Percentiles rank a stretch among this genome's conserved stretches.
Conservation (phyloP, 2,329 filamentous ascomycete genomes). For the Grosmannia huntii region DNA sequence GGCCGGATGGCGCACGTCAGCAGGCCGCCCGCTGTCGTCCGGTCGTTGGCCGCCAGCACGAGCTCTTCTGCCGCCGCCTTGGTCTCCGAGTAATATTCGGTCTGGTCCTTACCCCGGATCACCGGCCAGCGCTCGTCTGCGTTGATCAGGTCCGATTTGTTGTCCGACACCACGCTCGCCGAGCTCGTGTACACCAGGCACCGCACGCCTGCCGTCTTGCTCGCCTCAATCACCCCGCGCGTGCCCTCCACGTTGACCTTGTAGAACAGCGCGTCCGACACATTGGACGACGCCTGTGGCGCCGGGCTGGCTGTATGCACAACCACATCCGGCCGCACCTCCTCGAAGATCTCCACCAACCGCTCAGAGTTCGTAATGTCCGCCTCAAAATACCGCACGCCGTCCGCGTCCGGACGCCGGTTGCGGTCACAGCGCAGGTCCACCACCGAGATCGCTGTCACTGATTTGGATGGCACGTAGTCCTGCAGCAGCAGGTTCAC, state of each 20-base stretch:
- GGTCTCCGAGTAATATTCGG: constrained; percentile 79
- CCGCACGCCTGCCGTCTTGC: constrained; percentile 57
- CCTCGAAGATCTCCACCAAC: constrained; percentile 50
- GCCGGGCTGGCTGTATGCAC: constrained; percentile 78
- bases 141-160: constrained; percentile 64
- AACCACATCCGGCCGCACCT: constrained; percentile 65
- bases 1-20: constrained; percentile 74
- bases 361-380: constrained; percentile 59
- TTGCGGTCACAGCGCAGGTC: constrained; percentile 62
- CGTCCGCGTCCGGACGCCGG: constrained; percentile 41
- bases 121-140: constrained; percentile 75
- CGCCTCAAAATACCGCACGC: constrained; percentile 57
- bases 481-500: constrained; percentile 58
- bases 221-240: constrained; percentile 60
- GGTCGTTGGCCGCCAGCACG: constrained; percentile 59
- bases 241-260: constrained; percentile 87
- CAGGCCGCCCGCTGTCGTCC: constrained; percentile 34
- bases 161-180: constrained; percentile 77
- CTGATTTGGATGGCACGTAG: constrained; percentile 26
- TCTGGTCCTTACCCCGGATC: constrained; percentile 56
- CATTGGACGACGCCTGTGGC: constrained; percentile 37
- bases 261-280: constrained; percentile 51
- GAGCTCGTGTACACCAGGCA: constrained; percentile 86
- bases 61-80: constrained; percentile 78
- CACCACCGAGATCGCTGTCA: constrained; percentile 50